Percentiles rank a stretch among this genome's conserved stretches.
Evolutionary conservation across 2,329 filamentous ascomycete genomes (phyloP).

Genomic region (Aspergillus terreus): DNA sequence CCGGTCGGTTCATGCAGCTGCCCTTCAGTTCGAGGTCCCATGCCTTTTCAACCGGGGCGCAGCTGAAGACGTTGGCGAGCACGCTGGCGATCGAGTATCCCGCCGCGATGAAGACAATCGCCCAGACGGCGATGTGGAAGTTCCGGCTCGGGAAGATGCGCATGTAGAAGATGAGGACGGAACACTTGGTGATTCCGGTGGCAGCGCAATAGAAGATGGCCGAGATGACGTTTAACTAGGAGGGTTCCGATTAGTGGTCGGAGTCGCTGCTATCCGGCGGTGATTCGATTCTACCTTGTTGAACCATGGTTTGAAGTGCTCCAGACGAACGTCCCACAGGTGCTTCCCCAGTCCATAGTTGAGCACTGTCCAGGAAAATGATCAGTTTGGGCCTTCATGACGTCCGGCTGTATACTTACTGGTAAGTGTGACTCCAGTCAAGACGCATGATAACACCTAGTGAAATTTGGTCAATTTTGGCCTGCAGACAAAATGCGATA

Average conservation of each 20-base stretch:
- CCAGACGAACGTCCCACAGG: constrained; percentile 25
- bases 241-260: too few species aligned
- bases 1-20: constrained; percentile 24
- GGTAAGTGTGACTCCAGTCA: constrained; percentile 19
- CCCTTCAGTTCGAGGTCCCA: constrained; percentile 23
- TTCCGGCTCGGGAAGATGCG: constrained; percentile 27
- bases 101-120: constrained; percentile 20
- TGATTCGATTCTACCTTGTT: constrained; percentile 14
- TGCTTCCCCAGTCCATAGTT: constrained; percentile 26
- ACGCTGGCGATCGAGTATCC: constrained; percentile 26
- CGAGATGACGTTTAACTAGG: constrained; percentile 24
- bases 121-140: constrained; percentile 22
- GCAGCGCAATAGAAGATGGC: constrained; percentile 27
- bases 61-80: constrained; percentile 25
- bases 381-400: not conserved
- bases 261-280: too few species aligned
- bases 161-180: constrained; percentile 27
- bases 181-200: constrained; percentile 28
- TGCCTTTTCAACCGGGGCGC: constrained; percentile 21
- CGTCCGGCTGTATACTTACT: constrained; percentile 13
- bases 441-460: constrained; percentile 18
- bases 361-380: constrained; percentile 15
- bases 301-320: constrained; percentile 18
- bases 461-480: not conserved
- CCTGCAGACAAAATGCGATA: not conserved